These are phyloP conservation scores for Inga leiocalycina DNA, from an alignment of 306 rosid species.

Conservation along the genomic window DNA sequence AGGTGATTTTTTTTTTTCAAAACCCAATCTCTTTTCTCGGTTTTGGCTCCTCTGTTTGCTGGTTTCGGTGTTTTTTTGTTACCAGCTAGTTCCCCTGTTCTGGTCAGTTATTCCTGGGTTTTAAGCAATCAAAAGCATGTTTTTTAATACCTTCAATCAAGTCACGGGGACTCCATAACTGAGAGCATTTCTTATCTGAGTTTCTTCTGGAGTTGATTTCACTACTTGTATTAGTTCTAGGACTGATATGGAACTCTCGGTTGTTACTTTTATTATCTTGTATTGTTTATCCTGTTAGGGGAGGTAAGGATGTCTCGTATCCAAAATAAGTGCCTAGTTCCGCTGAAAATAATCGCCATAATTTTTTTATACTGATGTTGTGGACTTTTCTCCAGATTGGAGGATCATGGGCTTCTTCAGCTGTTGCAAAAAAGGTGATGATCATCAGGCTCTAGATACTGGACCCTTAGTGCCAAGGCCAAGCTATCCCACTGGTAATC, in stretches of 20 bases:
- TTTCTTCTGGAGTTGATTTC: neutral
- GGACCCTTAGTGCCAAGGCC: constrained; percentile 29
- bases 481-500: constrained; percentile 49
- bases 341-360: neutral
- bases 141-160: neutral
- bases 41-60: neutral
- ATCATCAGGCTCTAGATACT: constrained; percentile 39
- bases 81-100: neutral
- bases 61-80: neutral
- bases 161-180: neutral
- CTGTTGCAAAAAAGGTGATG: constrained; percentile 65
- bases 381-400: constrained; percentile 24
- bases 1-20: neutral
- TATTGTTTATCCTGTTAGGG: neutral
- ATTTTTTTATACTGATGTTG: constrained; percentile 9
- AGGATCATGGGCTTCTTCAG: constrained; percentile 57
- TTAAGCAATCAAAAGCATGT: neutral
- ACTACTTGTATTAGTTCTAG: neutral
- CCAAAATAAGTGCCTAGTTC: neutral
- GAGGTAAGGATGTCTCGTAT: neutral
- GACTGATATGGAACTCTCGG: constrained; percentile 8
- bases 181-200: neutral
- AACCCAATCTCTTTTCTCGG: neutral
- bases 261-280: neutral
- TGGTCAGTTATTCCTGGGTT: constrained; percentile 5